Evolutionary conservation across 495 filamentous ascomycete species (phyloP), one percentile per base, ranked within the genome.

Genomic region (Daldinia childiae): DNA sequence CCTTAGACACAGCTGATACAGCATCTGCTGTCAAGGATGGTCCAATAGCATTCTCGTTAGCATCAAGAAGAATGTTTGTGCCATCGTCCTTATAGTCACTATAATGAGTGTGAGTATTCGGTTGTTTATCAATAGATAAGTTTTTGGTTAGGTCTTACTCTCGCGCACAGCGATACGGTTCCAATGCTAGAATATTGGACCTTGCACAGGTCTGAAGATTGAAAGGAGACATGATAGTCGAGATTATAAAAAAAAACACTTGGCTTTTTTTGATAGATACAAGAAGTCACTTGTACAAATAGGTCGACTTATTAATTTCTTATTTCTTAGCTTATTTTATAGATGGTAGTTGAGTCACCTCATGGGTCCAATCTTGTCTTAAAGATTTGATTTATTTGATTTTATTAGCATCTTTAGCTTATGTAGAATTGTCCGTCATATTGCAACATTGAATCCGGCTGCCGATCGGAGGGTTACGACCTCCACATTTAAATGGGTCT

Each of bases 81-180:
- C 95, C 96, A 76, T 99, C 92, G 77, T 99, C 95, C 86, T 98
- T 97, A 86, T 98, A 98, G 87, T 99, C 94, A 86, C 93, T 97
- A 79, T 54, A 48, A 36, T 8, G 27, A 14, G 57, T 41, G 56
- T 82, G 38, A 82, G 80, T 27, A 30, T 68, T 64, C 58, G 21
- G 27, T 56, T 58, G 21, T 32, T 56, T 17, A 9, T 39, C 12
- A 26, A 9, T 51, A 8, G 5, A n/a, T 34, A 27, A 17, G 4
- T 45, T 8, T 8, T 27, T 65, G 64, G 77, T 66, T 72, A 61
- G 30, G 41, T 82, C 90, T 78, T 82, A 93, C 91, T 94, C 92
- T 88, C 92, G 83, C 29, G 92, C 92, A 75, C 92, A 94, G 55
- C 93, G 89, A 75, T 96, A 97, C 11, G 93, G 93, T 74, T 95